Percentiles rank a stretch among this genome's conserved stretches.
phyloP scores from a whole-genome alignment of 345 rosid genomes.

The Noccaea bulbosa region DNA sequence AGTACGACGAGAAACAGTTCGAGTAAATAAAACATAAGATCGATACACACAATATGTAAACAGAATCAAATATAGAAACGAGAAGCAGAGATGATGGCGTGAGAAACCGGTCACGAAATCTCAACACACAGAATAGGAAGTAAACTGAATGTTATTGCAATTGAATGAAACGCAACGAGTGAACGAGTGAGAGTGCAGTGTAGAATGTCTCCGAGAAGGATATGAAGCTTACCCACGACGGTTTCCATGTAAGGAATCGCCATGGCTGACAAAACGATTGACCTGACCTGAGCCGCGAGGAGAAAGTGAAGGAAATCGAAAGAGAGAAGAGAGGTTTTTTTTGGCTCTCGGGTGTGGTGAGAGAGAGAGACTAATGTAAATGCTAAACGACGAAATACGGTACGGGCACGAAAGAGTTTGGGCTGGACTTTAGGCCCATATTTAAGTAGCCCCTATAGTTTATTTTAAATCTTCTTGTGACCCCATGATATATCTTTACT shows the following conservation, averaged over 20 bases:
- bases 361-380: constrained; percentile 4
- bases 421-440: constrained; percentile 33
- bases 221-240: constrained; percentile 62
- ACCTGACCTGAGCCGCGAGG: constrained; percentile 26
- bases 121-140: neutral
- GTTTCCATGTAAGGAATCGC: constrained; percentile 92
- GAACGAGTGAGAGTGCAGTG: neutral
- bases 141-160: neutral
- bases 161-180: neutral
- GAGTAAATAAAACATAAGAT: constrained; percentile 25
- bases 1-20: constrained; percentile 12
- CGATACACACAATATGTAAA: neutral
- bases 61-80: constrained; percentile 1
- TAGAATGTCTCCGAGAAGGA: constrained; percentile 1
- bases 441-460: constrained; percentile 9
- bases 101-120: constrained; percentile 17
- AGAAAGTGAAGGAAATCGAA: constrained; percentile 17
- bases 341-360: constrained; percentile 12
- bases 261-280: constrained; percentile 50
- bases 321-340: constrained; percentile 13
- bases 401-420: constrained; percentile 12
- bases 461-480: neutral
- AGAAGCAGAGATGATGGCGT: constrained; percentile 23
- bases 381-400: constrained; percentile 21
- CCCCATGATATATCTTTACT: too few relatives aligned